These are phyloP conservation scores for Pseudoperonospora humuli DNA, from an alignment of 352 stramenopile genomes.

Conservation along the genomic window DNA sequence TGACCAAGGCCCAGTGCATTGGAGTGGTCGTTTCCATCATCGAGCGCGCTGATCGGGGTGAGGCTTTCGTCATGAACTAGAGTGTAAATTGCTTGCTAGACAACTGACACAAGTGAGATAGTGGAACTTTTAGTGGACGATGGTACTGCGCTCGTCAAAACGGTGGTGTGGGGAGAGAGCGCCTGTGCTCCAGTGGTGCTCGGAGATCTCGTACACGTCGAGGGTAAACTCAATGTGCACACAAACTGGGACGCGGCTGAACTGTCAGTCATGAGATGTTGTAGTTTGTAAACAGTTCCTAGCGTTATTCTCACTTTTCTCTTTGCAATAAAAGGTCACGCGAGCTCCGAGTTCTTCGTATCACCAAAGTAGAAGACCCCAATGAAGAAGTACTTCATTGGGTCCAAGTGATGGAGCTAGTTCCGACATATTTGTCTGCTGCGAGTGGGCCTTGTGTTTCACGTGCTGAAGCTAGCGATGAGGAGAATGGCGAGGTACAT, in stretches of 20 bases:
- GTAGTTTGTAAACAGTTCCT: not conserved
- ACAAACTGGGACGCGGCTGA: constrained; percentile 28
- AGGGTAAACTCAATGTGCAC: constrained; percentile 68
- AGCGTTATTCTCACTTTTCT: not conserved
- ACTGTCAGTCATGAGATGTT: constrained; percentile 10
- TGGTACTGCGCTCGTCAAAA: constrained; percentile 52
- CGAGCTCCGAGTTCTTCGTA: constrained; percentile 51
- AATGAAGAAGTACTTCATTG: constrained; percentile 79
- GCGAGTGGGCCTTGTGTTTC: not conserved
- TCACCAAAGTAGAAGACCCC: constrained; percentile 41
- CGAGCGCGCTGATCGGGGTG: constrained; percentile 46
- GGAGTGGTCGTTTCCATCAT: constrained; percentile 56
- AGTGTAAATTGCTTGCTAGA: not conserved
- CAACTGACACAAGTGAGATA: constrained; percentile 10
- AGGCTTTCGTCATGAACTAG: not conserved
- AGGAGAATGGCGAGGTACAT: not conserved
- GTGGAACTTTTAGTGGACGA: constrained; percentile 73
- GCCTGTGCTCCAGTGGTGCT: constrained; percentile 15
- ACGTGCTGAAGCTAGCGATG: not conserved
- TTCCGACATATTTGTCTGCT: constrained; percentile 30
- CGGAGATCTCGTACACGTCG: constrained; percentile 63
- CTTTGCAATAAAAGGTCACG: constrained; percentile 15
- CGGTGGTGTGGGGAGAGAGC: constrained; percentile 36
- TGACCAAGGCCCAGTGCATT: constrained; percentile 64
- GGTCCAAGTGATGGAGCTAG: constrained; percentile 45